Percentiles rank a stretch among this genome's conserved stretches.
phyloP scores from a whole-genome alignment of 78 protist species.

The Guillardia theta region DNA sequence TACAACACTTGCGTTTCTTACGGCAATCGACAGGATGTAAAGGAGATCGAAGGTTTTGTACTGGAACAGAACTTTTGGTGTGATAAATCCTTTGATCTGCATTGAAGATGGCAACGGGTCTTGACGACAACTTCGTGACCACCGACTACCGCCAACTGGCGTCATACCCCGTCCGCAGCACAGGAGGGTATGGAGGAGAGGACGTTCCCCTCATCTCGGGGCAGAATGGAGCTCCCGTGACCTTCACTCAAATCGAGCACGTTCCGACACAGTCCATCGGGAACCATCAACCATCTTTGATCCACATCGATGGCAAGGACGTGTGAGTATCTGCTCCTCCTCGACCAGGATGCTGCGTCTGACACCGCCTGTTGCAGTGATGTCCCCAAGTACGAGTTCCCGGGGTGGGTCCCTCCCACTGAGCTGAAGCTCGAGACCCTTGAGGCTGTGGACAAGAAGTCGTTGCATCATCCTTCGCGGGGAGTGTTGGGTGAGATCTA shows the following conservation, averaged over 20 bases:
- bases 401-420: background rate
- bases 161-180: background rate
- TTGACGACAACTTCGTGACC: background rate
- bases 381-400: background rate
- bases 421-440: background rate
- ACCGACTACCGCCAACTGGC: background rate
- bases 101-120: no score
- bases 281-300: background rate
- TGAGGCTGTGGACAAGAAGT: background rate
- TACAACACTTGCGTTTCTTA: no score
- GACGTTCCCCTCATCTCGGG: background rate
- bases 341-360: background rate
- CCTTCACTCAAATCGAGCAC: slow-evolving; percentile 4
- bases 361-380: background rate
- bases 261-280: background rate
- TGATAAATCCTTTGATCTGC: no score
- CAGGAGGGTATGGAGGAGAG: background rate
- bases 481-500: background rate
- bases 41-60: no score
- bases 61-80: no score
- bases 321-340: background rate
- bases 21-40: no score
- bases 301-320: background rate
- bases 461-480: background rate
- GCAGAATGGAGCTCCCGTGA: background rate